These are phyloP conservation scores for Phialophora macrospora DNA, from an alignment of 2,329 filamentous ascomycete genomes.

Conservation along the genomic window DNA sequence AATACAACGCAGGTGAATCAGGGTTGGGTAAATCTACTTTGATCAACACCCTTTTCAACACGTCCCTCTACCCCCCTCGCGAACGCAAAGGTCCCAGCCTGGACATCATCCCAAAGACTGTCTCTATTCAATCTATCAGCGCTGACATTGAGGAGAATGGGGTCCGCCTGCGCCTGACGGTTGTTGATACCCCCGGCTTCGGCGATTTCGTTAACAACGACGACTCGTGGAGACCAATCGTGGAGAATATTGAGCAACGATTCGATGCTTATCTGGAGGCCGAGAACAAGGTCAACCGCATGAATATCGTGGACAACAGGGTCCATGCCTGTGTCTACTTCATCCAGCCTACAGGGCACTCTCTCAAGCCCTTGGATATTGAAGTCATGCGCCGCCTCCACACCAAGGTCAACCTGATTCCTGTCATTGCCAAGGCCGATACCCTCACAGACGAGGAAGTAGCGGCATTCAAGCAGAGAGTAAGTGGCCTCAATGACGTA, in stretches of 20 bases:
- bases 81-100: conserved; percentile 97
- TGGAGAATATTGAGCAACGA: conserved; percentile 99
- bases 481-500: conserved; percentile 58
- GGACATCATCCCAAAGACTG: conserved; percentile 98
- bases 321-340: conserved; percentile 99
- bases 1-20: conserved; percentile 76
- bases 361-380: conserved; percentile 96
- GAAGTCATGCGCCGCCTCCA: conserved; percentile 99
- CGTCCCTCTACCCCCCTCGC: conserved; percentile 96
- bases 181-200: conserved; percentile 97
- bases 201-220: conserved; percentile 99
- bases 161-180: conserved; percentile 91
- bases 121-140: conserved; percentile 92
- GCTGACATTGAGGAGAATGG: conserved; percentile 98
- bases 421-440: conserved; percentile 98
- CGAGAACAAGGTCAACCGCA: conserved; percentile 99
- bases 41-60: conserved; percentile 99
- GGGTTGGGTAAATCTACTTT: conserved; percentile 98
- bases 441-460: conserved; percentile 98
- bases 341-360: conserved; percentile 98
- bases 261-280: conserved; percentile 98
- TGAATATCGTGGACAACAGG: conserved; percentile 99
- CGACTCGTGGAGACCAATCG: conserved; percentile 97
- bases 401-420: conserved; percentile 99
- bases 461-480: conserved; percentile 89